phyloP scores from a whole-genome alignment of 2,329 filamentous ascomycete species.

The Phoma sp. region DNA sequence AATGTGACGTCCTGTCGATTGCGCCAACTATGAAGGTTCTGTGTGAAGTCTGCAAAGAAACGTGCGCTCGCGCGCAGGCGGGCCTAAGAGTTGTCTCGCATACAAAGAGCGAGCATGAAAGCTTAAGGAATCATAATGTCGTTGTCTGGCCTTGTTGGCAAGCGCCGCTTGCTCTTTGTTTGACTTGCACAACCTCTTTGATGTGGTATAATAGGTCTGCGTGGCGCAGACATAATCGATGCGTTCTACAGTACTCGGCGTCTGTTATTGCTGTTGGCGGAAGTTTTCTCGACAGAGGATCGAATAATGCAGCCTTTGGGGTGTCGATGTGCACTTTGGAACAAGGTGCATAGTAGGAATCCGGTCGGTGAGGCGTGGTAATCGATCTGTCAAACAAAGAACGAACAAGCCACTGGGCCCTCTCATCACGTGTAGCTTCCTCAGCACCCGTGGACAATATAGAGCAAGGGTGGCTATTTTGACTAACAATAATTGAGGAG shows the following conservation, averaged over 20 bases:
- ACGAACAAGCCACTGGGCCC: background rate
- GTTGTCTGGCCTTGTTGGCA: background rate
- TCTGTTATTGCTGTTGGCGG: background rate
- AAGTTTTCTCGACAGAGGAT: too few species aligned
- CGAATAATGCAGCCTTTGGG: too few species aligned
- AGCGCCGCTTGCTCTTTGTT: background rate
- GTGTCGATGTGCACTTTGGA: too few species aligned
- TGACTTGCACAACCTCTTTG: background rate
- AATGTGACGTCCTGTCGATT: too few species aligned
- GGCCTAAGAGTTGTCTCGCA: background rate
- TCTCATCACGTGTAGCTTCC: background rate
- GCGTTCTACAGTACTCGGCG: background rate
- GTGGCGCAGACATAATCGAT: background rate
- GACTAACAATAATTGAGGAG: background rate
- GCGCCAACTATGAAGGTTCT: too few species aligned
- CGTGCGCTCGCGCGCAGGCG: background rate
- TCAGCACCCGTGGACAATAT: too few species aligned
- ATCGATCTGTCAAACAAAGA: too few species aligned
- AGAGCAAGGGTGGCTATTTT: background rate
- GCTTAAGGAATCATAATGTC: background rate
- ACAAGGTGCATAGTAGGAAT: too few species aligned
- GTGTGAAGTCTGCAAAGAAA: too few species aligned
- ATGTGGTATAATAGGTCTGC: background rate
- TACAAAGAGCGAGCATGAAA: background rate
- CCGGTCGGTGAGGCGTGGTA: too few species aligned